These are phyloP conservation scores for Penicillium malachiteum DNA, from an alignment of 495 filamentous ascomycete species.

Conservation along the genomic window DNA sequence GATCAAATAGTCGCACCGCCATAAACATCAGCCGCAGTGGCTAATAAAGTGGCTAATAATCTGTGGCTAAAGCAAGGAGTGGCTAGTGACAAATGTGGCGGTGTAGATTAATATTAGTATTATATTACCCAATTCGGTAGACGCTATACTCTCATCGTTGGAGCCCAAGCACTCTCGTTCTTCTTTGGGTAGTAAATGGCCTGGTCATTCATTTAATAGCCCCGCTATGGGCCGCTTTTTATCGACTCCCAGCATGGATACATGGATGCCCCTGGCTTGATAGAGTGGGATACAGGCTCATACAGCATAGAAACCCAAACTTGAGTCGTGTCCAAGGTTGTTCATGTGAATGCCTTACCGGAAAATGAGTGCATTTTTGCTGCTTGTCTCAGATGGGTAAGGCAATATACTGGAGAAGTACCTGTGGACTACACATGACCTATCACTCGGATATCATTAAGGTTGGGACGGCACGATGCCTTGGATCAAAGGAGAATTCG, in stretches of 20 bases:
- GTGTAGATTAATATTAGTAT: constrained; percentile 13
- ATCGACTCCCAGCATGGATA: constrained; percentile 8
- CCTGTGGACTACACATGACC: constrained; percentile 11
- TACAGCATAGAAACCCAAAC: not conserved
- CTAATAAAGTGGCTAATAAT: not conserved
- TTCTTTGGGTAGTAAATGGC: not conserved
- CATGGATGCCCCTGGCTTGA: constrained; percentile 13
- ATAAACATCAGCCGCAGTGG: constrained; percentile 22
- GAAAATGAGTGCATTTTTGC: not conserved
- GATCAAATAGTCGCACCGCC: constrained; percentile 23
- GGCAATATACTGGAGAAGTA: not conserved
- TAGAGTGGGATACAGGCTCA: constrained; percentile 6
- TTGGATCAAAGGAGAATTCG: not conserved
- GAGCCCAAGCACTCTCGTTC: not conserved
- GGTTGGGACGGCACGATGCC: not conserved
- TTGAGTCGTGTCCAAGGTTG: not conserved
- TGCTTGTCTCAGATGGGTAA: not conserved
- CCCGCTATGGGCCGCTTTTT: not conserved
- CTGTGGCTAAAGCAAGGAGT: constrained; percentile 28
- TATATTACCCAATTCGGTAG: constrained; percentile 20
- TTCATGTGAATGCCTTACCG: constrained; percentile 12
- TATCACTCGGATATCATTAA: constrained; percentile 12
- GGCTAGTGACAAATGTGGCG: constrained; percentile 25
- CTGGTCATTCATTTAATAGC: not conserved
- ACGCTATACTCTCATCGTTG: not conserved